Conservation (phyloP, 1,139 yeast species). For the Spencermartinsiella ligniputridi region DNA sequence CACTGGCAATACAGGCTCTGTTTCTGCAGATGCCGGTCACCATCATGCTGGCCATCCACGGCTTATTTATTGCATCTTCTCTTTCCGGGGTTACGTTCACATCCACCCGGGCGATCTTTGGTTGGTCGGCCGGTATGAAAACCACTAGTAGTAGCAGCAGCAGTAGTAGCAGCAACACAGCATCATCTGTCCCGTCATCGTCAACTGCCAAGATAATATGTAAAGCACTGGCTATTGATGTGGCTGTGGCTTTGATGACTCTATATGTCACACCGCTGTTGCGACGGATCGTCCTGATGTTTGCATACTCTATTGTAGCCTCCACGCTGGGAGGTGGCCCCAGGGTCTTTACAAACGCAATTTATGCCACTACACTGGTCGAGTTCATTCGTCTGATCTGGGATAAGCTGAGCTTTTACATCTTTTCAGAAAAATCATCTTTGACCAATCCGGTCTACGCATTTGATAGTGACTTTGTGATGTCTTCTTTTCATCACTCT, state of each 20-base stretch:
- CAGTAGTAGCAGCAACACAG: too few species aligned
- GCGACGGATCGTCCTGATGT: slow-evolving; percentile 25
- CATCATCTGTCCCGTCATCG: slow-evolving; percentile 7
- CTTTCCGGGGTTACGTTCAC: slow-evolving; percentile 14
- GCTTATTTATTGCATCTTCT: slow-evolving; percentile 24
- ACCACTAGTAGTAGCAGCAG: too few species aligned
- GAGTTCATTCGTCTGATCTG: slow-evolving; percentile 25
- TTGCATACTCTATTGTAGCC: slow-evolving; percentile 36
- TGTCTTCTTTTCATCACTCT: slow-evolving; percentile 2
- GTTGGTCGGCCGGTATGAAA: slow-evolving; percentile 14
- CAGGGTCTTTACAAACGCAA: slow-evolving; percentile 29
- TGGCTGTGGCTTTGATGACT: slow-evolving; percentile 23
- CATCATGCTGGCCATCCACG: slow-evolving; percentile 27
- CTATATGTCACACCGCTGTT: slow-evolving; percentile 25
- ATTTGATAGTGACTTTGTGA: slow-evolving; percentile 2
- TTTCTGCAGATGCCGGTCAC: slow-evolving; percentile 29
- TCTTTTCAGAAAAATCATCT: not conserved
- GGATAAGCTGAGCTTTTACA: slow-evolving; percentile 15
- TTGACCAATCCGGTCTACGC: not conserved
- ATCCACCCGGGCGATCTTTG: slow-evolving; percentile 17
- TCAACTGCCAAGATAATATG: slow-evolving; percentile 10
- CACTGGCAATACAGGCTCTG: slow-evolving; percentile 30
- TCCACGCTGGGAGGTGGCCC: slow-evolving; percentile 32
- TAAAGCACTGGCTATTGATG: slow-evolving; percentile 20
- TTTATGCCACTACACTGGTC: slow-evolving; percentile 30